Evolutionary conservation across 73 alveolate species (phyloP).

Genomic region (Paraurostyla sp.): DNA sequence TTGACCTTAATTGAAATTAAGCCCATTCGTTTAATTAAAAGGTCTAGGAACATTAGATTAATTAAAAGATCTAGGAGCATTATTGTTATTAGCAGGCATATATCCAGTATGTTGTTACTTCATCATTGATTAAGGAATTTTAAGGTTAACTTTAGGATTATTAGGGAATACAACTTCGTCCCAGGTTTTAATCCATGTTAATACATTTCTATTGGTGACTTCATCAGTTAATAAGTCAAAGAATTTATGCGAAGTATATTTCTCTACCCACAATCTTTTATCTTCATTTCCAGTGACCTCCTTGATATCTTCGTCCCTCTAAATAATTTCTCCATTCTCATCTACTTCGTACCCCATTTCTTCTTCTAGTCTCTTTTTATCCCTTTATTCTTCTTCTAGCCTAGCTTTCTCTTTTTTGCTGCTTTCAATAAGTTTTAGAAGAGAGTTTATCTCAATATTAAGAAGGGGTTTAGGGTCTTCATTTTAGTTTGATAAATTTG

Average conservation of each 20-base stretch:
- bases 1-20: no score
- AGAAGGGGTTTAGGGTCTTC: background rate
- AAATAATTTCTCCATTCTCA: slow-evolving; percentile 3
- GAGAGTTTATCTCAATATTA: background rate
- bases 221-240: slow-evolving; percentile 89
- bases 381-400: slow-evolving; percentile 9
- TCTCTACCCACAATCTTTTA: slow-evolving; percentile 74
- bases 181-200: slow-evolving; percentile 94
- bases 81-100: background rate
- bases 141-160: slow-evolving; percentile 54
- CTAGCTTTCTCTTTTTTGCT: background rate
- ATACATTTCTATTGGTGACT: slow-evolving; percentile 83
- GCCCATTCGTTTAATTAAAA: no score
- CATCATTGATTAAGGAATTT: slow-evolving; percentile 6
- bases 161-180: slow-evolving; percentile 82
- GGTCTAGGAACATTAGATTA: no score
- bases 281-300: slow-evolving; percentile 30
- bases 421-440: background rate
- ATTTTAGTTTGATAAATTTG: background rate
- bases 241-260: slow-evolving; percentile 80
- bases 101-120: background rate
- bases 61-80: no score
- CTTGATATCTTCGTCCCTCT: background rate
- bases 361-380: slow-evolving; percentile 1
- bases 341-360: slow-evolving; percentile 15